Evolutionary conservation across 352 stramenopile genomes (phyloP).

Genomic region (Globisporangium alternatum): DNA sequence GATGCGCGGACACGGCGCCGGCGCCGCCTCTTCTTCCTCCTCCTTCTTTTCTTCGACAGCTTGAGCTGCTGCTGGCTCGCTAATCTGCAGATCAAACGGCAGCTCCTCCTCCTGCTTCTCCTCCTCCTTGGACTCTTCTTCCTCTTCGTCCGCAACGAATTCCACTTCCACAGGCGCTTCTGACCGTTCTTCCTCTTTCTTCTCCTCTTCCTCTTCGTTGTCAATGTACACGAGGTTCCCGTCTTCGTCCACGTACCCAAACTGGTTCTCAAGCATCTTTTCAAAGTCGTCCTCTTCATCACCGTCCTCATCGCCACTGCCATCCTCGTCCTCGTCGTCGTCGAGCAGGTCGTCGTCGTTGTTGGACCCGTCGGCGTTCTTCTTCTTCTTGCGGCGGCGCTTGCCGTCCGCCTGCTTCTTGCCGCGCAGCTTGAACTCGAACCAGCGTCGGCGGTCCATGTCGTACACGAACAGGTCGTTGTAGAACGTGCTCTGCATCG

Average conservation of each 20-base stretch:
- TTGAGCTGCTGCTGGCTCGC: not conserved
- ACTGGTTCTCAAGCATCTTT: constrained; percentile 90
- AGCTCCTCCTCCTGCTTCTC: constrained; percentile 21
- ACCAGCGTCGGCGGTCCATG: constrained; percentile 95
- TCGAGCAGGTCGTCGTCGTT: constrained; percentile 31
- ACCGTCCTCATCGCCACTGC: constrained; percentile 40
- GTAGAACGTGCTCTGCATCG: constrained; percentile 93
- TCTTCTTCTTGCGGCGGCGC: constrained; percentile 63
- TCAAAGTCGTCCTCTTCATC: constrained; percentile 82
- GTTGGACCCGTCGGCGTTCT: constrained; percentile 26
- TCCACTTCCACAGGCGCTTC: not conserved
- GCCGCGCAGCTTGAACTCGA: constrained; percentile 86
- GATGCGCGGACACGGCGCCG: constrained; percentile 76
- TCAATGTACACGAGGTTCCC: constrained; percentile 96
- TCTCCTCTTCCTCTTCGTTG: constrained; percentile 68
- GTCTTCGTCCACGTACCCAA: constrained; percentile 93
- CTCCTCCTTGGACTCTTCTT: constrained; percentile 42
- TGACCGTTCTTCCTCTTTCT: constrained; percentile 15
- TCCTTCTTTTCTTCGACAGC: constrained; percentile 15
- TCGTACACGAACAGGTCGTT: constrained; percentile 97
- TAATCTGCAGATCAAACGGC: not conserved
- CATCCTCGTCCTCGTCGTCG: constrained; percentile 43
- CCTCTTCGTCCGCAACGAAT: constrained; percentile 11
- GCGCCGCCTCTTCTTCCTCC: constrained; percentile 26
- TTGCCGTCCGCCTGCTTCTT: constrained; percentile 74